Evolutionary conservation across 331 rosid genomes (phyloP), one percentile per base, ranked within the genome.

Genomic region (Cydonia oblonga): DNA sequence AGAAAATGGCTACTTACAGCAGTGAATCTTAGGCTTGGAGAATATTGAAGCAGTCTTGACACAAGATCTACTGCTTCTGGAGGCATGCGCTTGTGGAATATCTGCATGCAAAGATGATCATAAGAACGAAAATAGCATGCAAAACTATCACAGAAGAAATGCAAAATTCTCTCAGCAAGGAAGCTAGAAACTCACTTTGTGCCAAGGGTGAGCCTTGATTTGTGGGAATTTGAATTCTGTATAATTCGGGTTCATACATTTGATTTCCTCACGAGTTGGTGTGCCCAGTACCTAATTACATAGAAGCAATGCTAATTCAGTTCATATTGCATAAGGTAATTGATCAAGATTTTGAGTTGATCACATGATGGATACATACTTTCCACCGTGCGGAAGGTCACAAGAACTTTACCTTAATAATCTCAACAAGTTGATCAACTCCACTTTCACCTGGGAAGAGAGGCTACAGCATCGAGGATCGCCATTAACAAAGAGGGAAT

Each of bases 351-450:
- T 35, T 42, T 44, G 14, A 42, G 20, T 59, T 71, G 68, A 40
- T 18, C 23, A 6, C 60, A 13, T 16, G 40, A 58, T 24, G 15
- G 19, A 23, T 5, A 35, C 11, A 35, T 66, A 29, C 14, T 64
- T 69, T 33, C 29, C 12, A 69, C 44, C 26, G 35, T 19, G 58
- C 59, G 59, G 3, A 68, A 25, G 40, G 40, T 23, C 61, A 46
- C 33, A 7, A 49, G 66, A 33, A 75, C 28, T 24, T 62, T 66
- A 89, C 95, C 91, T 86, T 89, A 71, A 89, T 86, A 70, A 86
- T 86, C 79, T 86, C 91, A 70, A 89, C 91, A 75, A 89, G 91
- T 56, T 89, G 95, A 79, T 89, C 91, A 38, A 84, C 95, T 42
- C 87, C 95, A 79, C 89, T 84, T 59, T 84, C 91, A 32, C 95